Evolutionary conservation across 768 basidiomycete species (phyloP).

Genomic region (Fistulinella prunicolor): DNA sequence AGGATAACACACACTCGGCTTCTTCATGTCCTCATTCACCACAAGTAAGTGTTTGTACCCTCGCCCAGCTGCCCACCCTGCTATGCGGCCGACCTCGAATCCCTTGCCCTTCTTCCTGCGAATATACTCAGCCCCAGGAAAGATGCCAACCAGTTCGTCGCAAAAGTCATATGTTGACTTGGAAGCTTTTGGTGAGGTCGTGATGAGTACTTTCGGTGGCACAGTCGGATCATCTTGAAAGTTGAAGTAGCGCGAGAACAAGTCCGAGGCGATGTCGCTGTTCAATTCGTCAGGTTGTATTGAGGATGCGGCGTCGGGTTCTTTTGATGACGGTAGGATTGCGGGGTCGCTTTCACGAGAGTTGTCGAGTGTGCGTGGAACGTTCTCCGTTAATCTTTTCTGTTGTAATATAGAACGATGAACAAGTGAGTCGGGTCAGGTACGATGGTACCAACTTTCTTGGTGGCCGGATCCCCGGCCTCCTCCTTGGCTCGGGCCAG

Average conservation of each 20-base stretch:
- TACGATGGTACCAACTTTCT: constrained; percentile 55
- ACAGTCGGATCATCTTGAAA: constrained; percentile 61
- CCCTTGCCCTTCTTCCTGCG: constrained; percentile 84
- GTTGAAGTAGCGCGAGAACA: constrained; percentile 75
- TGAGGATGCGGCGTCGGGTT: constrained; percentile 31
- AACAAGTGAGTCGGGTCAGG: background rate
- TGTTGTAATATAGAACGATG: constrained; percentile 36
- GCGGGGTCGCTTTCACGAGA: constrained; percentile 77
- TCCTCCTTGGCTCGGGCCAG: constrained; percentile 78
- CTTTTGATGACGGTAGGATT: constrained; percentile 33
- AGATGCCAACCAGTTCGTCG: constrained; percentile 84
- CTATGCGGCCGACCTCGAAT: constrained; percentile 87
- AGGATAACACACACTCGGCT: constrained; percentile 66
- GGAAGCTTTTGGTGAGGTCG: constrained; percentile 87
- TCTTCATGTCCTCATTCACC: constrained; percentile 94
- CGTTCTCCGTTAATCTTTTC: constrained; percentile 82
- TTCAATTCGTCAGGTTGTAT: constrained; percentile 55
- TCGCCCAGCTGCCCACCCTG: constrained; percentile 88
- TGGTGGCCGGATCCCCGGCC: constrained; percentile 67
- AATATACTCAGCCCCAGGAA: constrained; percentile 90
- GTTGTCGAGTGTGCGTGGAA: constrained; percentile 92
- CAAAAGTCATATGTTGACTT: constrained; percentile 89
- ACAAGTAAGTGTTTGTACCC: constrained; percentile 88
- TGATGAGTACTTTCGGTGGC: constrained; percentile 87
- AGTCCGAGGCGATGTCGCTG: constrained; percentile 68